phyloP scores from a whole-genome alignment of 1,284 basidiomycete genomes.

The Trichosporon sp. region DNA sequence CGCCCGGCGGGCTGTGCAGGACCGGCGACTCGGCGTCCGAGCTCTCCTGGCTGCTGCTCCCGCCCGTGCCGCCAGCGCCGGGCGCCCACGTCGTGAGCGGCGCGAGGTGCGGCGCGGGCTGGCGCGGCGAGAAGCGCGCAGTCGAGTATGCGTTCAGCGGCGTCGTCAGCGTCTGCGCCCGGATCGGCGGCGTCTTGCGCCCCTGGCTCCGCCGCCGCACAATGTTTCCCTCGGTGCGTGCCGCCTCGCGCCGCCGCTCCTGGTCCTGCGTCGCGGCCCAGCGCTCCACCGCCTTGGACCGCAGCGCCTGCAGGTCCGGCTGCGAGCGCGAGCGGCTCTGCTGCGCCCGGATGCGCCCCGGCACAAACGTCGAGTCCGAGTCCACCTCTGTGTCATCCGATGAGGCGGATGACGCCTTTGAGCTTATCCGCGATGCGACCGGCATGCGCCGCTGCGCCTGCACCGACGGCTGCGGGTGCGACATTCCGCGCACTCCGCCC shows the following conservation, averaged over 20 bases:
- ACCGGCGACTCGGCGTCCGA: slow-evolving; percentile 26
- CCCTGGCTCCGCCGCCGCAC: slow-evolving; percentile 18
- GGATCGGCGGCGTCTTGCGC: slow-evolving; percentile 22
- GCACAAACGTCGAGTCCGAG: slow-evolving; percentile 36
- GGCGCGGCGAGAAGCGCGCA: neutral
- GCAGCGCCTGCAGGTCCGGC: slow-evolving; percentile 38
- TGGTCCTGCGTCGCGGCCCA: slow-evolving; percentile 25
- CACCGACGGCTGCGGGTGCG: neutral
- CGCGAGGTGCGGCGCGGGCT: neutral
- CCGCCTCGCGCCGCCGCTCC: slow-evolving; percentile 10
- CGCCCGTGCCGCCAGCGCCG: neutral
- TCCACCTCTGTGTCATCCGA: slow-evolving; percentile 32
- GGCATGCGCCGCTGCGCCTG: neutral
- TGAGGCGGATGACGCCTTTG: slow-evolving; percentile 6
- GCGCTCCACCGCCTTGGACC: slow-evolving; percentile 31
- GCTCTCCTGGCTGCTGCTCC: neutral
- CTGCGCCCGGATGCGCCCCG: slow-evolving; percentile 19
- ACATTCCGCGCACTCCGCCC: neutral
- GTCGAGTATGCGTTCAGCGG: neutral
- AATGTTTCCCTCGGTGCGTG: slow-evolving; percentile 1
- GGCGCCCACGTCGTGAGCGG: neutral
- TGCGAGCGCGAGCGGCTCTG: slow-evolving; percentile 34
- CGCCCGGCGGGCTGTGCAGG: slow-evolving; percentile 17
- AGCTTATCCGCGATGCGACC: neutral
- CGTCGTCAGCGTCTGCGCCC: neutral